These are phyloP conservation scores for Naumovozyma baii DNA, from an alignment of 805 yeast genomes.

Conservation along the genomic window DNA sequence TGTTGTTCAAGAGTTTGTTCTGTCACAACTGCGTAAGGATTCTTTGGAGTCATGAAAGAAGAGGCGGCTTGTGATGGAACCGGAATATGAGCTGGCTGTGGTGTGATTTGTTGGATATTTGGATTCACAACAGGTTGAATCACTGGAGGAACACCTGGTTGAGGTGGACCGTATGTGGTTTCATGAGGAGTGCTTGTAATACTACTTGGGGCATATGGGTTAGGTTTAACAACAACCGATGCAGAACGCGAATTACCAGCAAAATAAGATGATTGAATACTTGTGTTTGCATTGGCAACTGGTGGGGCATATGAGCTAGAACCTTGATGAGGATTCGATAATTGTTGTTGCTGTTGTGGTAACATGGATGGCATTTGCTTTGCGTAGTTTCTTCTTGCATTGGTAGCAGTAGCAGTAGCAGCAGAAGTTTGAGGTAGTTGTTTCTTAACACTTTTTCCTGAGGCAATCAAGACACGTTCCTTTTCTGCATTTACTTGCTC, in stretches of 20 bases:
- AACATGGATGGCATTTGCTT: constrained; percentile 2
- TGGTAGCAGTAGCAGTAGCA: constrained; percentile 1
- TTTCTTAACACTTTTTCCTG: constrained; percentile 28
- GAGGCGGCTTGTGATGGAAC: constrained; percentile 1
- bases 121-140: constrained; percentile 5
- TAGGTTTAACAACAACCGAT: constrained; percentile 5
- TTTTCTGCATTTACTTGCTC: constrained; percentile 65
- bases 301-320: constrained; percentile 3
- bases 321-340: constrained; percentile 1
- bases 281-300: constrained; percentile 4
- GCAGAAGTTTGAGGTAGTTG: constrained; percentile 6
- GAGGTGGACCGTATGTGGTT: constrained; percentile 5
- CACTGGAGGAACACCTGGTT: constrained; percentile 9
- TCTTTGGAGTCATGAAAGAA: constrained; percentile 18
- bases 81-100: background rate
- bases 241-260: constrained; percentile 2
- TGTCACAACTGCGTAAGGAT: constrained; percentile 23
- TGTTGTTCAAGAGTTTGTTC: constrained; percentile 6
- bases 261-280: background rate
- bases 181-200: constrained; percentile 11
- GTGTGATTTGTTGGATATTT: constrained; percentile 4
- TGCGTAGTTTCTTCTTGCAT: background rate
- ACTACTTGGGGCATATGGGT: constrained; percentile 14
- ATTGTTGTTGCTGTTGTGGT: constrained; percentile 1
- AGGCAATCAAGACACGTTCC: constrained; percentile 68